Base-by-base conservation (phyloP, 768 basidiomycete genomes). In the Asterophora lycoperdoides region DNA sequence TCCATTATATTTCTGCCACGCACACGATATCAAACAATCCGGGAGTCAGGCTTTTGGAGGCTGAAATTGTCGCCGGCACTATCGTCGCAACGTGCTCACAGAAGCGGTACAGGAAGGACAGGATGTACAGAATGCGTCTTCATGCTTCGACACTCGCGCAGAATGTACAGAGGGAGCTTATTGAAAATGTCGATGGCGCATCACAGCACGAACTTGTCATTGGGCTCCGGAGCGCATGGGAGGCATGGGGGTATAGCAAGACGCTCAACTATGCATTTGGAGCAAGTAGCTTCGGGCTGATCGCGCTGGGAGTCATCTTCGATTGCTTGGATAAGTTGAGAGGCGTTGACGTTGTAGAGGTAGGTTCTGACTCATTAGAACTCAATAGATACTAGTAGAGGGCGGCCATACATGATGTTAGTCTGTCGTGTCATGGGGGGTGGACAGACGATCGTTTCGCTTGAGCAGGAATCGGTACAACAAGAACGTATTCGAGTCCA, bases 61-160 rank as follows among this genome's bases (percentile, higher is more conserved):
- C 84, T 42, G 89, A 92, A 57, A 73, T 89, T 19, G 83, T 89
- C 1, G 65, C 82, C 23, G 88, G 87, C 15, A 81, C 83, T 0
- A 92, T 92, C 48, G 64, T 89, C 38, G 84, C 80, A 1, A 81
- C 81, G 50, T 87, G 83, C 57, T 66, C 77, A 1, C 80, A 89
- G 54, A 74, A 72, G 49, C 67, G 81, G 29, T 83, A 77, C 73
- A 70, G 86, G 49, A 73, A 63, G 26, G 78, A 79, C 52, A 73
- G 84, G 20, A 73, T 76, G 46, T 72, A 81, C 44, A 72, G 81
- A 9, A 86, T 89, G 84, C 71, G 72, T 29, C 65, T 79, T 10
- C 83, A 87, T 51, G 64, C 77, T 4, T 63, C 60, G 11, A 70
- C 69, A 15, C 71, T 89, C 28, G 78, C 82, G 18, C 63, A 65